Conservation (phyloP, 257 asterid genomes). For the Jacaranda copaia region DNA sequence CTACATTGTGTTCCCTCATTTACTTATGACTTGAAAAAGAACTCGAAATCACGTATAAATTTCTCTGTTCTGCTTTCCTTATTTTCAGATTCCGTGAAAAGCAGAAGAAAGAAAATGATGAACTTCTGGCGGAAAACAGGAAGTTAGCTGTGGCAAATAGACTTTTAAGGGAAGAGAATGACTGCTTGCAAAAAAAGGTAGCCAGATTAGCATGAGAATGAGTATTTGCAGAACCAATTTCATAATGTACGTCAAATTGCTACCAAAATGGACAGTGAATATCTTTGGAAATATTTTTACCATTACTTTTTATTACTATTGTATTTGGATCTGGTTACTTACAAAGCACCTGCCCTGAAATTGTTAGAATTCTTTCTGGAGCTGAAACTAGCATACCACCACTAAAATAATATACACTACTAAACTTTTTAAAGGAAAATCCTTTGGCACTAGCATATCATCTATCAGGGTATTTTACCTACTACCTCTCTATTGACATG, state of each 20-base stretch:
- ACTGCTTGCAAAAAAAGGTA: background rate
- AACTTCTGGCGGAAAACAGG: constrained; percentile 4
- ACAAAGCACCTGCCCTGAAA: background rate
- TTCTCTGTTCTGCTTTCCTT: background rate
- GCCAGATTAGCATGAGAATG: background rate
- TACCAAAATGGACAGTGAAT: background rate
- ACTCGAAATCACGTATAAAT: background rate
- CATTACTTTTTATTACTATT: background rate
- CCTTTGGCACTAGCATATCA: background rate
- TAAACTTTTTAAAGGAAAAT: background rate
- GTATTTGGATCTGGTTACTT: background rate
- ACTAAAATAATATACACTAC: too few species aligned
- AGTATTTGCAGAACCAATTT: constrained; percentile 5
- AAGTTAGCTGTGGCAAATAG: constrained; percentile 3
- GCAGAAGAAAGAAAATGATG: constrained; percentile 23
- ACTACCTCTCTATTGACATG: background rate
- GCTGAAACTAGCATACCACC: too few species aligned
- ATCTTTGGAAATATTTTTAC: background rate
- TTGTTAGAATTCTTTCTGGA: too few species aligned
- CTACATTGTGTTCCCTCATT: background rate
- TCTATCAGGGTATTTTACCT: too few species aligned
- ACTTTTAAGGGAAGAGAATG: constrained; percentile 29
- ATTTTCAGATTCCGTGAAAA: constrained; percentile 28
- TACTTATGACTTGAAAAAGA: background rate
- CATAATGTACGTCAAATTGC: background rate